Percentiles rank a stretch among this genome's conserved stretches.
phyloP scores from a whole-genome alignment of 208 protist species.

The Wallacemonas sp. region DNA sequence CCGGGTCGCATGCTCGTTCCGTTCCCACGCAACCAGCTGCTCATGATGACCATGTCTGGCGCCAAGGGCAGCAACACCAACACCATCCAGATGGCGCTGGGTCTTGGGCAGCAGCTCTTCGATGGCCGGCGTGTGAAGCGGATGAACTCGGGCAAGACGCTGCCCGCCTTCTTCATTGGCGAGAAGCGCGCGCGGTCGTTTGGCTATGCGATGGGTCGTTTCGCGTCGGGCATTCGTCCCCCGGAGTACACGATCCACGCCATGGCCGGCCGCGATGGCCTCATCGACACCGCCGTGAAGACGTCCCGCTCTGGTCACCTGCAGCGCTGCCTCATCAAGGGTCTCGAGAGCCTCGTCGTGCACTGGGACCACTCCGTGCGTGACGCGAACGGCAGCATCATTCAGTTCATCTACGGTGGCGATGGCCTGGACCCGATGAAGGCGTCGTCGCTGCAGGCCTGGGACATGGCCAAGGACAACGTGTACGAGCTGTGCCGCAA shows the following conservation, averaged over 20 bases:
- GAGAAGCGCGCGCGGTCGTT: slow-evolving; percentile 80
- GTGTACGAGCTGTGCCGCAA: slow-evolving; percentile 55
- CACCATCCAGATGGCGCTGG: slow-evolving; percentile 97
- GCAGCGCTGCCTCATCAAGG: slow-evolving; percentile 98
- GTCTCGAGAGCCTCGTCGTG: slow-evolving; percentile 93
- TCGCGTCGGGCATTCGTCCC: slow-evolving; percentile 99
- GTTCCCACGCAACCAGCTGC: slow-evolving; percentile 98
- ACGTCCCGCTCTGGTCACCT: slow-evolving; percentile 99
- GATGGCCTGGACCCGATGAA: slow-evolving; percentile 97
- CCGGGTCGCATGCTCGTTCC: slow-evolving; percentile 83
- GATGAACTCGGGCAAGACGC: slow-evolving; percentile 97
- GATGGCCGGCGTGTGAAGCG: slow-evolving; percentile 97
- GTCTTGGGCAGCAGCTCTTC: slow-evolving; percentile 97
- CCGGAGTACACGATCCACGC: slow-evolving; percentile 99
- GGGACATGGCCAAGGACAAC: slow-evolving; percentile 92
- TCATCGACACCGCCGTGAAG: slow-evolving; percentile 99
- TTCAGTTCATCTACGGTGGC: slow-evolving; percentile 99
- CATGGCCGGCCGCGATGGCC: slow-evolving; percentile 99
- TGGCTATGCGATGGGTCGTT: slow-evolving; percentile 94
- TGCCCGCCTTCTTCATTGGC: slow-evolving; percentile 90
- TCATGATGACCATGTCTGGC: slow-evolving; percentile 98
- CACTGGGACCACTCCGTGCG: slow-evolving; percentile 96
- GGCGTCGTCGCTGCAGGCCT: slow-evolving; percentile 91
- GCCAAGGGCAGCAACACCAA: slow-evolving; percentile 99
- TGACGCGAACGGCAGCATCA: slow-evolving; percentile 92